phyloP scores from a whole-genome alignment of 129 eudicot genomes.

The Lonicera japonica region DNA sequence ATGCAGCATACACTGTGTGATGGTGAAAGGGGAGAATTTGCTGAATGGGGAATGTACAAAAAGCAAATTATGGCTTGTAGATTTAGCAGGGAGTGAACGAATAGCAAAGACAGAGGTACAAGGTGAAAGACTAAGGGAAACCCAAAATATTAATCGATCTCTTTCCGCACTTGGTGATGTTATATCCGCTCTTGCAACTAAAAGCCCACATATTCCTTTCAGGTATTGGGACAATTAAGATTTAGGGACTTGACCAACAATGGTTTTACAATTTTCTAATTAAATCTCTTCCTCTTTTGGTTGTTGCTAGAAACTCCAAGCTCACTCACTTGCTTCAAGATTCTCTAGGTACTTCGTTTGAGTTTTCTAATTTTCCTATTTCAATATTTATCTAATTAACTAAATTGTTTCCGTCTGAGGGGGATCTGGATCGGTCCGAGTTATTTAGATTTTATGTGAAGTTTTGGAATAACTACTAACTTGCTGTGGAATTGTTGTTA shows the following conservation, averaged over 20 bases:
- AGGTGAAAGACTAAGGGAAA: slow-evolving; percentile 88
- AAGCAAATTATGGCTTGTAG: slow-evolving; percentile 95
- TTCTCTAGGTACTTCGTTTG: slow-evolving; percentile 61
- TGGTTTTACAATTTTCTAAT: not conserved
- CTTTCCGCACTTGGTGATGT: slow-evolving; percentile 99
- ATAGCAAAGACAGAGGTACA: slow-evolving; percentile 90
- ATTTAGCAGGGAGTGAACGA: slow-evolving; percentile 93
- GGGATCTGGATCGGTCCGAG: not conserved
- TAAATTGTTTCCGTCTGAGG: not conserved
- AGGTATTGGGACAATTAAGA: slow-evolving; percentile 30
- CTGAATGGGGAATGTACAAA: slow-evolving; percentile 80
- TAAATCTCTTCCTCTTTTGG: not conserved
- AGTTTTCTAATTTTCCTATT: not conserved
- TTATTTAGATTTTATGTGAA: too few relatives aligned
- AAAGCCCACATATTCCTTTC: slow-evolving; percentile 84
- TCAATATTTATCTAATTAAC: not conserved
- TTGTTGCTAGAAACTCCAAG: slow-evolving; percentile 73
- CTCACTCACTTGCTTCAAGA: slow-evolving; percentile 99
- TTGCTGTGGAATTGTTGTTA: not conserved
- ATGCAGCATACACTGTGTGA: slow-evolving; percentile 95
- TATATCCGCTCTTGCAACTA: slow-evolving; percentile 85
- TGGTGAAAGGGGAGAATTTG: slow-evolving; percentile 91
- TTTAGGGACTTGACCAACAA: not conserved
- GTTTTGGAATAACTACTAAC: too few relatives aligned
- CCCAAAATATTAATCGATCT: slow-evolving; percentile 87